Evolutionary conservation across 352 stramenopile genomes (phyloP), one percentile per base, ranked within the genome.

Genomic region (Phytophthora pini): DNA sequence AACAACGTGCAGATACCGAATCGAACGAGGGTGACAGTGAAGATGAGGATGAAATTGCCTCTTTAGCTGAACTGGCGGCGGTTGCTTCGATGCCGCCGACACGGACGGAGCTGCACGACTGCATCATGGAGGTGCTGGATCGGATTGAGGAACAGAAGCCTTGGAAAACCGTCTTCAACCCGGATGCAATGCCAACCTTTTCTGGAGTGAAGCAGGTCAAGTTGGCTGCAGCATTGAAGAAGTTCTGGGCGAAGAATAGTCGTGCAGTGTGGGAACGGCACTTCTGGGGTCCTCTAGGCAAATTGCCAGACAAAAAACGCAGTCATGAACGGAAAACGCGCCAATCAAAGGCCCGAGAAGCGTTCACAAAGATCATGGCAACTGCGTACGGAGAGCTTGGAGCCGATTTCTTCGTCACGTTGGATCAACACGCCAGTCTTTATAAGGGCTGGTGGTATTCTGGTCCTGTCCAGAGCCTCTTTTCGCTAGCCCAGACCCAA

Each of bases 231-330:
- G 40, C 43, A 6, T 45, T 71, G 36, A 44, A 56, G 29, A 36
- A 24, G 8, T 74, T 79, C 36, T 52, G 72, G 49, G 13, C 36
- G n/a, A 13, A 32, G 5, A 50, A 75, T 22, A 46, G 51, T 10
- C 70, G 47, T 8, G 67, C 67, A n/a, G 44, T 79, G 3, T 76
- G 70, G 70, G 70, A 76, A 41, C 62, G 71, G 38, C 22, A 13
- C 9, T 74, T 79, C 31, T 79, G 61, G 66, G 12, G 54, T 2
- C 62, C 66, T 5, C 27, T 76, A 5, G 3, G 20, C 5, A 52
- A 38, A 13, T 32, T 32, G 34, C 38, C 38, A 44, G 34, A 39
- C n/a, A 20, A n/a, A 17, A 31, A 34, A 10, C 15, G 11, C 15
- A 12, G 3, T 38, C 9, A 13, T 24, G 6, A 17, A 29, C 50